Percentiles rank a stretch among this genome's conserved stretches.
phyloP scores from a whole-genome alignment of 495 filamentous ascomycete genomes.

The Aspergillus taichungensis region DNA sequence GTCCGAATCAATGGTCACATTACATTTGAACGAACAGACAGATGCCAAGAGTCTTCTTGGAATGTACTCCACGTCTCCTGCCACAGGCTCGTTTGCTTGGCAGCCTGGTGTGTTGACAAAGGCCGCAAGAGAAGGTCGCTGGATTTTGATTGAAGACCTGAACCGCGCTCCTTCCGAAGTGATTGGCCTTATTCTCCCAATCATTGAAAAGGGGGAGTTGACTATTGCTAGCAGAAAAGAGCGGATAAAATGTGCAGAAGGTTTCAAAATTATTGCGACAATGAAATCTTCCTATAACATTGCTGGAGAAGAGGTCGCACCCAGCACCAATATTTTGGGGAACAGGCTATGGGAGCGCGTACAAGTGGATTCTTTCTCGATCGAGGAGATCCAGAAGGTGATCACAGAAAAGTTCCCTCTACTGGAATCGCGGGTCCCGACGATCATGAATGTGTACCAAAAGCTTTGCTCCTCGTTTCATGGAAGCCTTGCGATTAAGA shows the following conservation, averaged over 20 bases:
- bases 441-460: slow-evolving; percentile 68
- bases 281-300: slow-evolving; percentile 69
- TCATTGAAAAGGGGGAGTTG: slow-evolving; percentile 82
- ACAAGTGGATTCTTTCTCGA: slow-evolving; percentile 52
- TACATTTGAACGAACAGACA: slow-evolving; percentile 94
- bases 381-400: slow-evolving; percentile 68
- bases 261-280: slow-evolving; percentile 86
- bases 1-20: slow-evolving; percentile 68
- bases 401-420: slow-evolving; percentile 58
- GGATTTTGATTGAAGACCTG: slow-evolving; percentile 94
- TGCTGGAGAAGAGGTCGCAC: slow-evolving; percentile 54
- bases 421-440: slow-evolving; percentile 57
- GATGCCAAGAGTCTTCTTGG: slow-evolving; percentile 93
- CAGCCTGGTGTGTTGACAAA: slow-evolving; percentile 88
- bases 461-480: slow-evolving; percentile 48
- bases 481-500: slow-evolving; percentile 37
- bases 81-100: slow-evolving; percentile 85
- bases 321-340: slow-evolving; percentile 57
- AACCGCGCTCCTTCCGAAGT: slow-evolving; percentile 94
- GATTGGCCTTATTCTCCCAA: slow-evolving; percentile 78
- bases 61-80: slow-evolving; percentile 77
- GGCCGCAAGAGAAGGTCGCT: slow-evolving; percentile 85
- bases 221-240: slow-evolving; percentile 81
- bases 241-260: slow-evolving; percentile 67
- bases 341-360: slow-evolving; percentile 74